A percentile compares a stretch with the other conserved stretches of the same genome.
Conservation (phyloP, 768 basidiomycete species). For the Crucibulum laeve region DNA sequence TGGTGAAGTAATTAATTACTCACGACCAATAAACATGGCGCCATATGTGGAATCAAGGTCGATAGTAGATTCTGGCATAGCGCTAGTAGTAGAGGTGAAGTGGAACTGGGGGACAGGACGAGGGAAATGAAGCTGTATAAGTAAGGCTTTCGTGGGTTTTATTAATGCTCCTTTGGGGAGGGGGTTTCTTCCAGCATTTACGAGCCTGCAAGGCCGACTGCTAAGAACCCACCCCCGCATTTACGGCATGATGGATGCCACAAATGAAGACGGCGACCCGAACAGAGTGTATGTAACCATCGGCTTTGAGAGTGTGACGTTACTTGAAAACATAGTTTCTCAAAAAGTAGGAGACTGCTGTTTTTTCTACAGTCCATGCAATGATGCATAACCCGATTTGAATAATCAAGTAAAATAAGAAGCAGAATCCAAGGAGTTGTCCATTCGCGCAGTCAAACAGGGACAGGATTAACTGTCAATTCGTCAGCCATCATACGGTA, state of each 20-base stretch:
- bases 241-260: not conserved
- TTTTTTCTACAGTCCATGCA: no score
- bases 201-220: not conserved
- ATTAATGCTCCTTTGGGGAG: no score
- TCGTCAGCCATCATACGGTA: no score
- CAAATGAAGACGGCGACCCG: not conserved
- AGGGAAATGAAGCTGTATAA: not conserved
- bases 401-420: no score
- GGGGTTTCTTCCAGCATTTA: not conserved
- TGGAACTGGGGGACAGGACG: not conserved
- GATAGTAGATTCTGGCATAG: not conserved
- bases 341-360: no score
- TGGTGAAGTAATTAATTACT: not conserved
- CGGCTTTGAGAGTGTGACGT: not conserved
- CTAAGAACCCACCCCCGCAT: no score
- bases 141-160: not conserved
- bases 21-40: slow-evolving; percentile 16
- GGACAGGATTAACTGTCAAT: no score
- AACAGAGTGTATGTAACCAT: not conserved
- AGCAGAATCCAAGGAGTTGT: no score
- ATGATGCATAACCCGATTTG: no score
- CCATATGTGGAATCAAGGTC: slow-evolving; percentile 13
- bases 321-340: no score
- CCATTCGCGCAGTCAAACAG: no score
- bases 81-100: not conserved